Percentiles rank a stretch among this genome's conserved stretches.
phyloP scores from a whole-genome alignment of 176 grass and related monocot genomes.

The Chrysopogon serrulatus region DNA sequence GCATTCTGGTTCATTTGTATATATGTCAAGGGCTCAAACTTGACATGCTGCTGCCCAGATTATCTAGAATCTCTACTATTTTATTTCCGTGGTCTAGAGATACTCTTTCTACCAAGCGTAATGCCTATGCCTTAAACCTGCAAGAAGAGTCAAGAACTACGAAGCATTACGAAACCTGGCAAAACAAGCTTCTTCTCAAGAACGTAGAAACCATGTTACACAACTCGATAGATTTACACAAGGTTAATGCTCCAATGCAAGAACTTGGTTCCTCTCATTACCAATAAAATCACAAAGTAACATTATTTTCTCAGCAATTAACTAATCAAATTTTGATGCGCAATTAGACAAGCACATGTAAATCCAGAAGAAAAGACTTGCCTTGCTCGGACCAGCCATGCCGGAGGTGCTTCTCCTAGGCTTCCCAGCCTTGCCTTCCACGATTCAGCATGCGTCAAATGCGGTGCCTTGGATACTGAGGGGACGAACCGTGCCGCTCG shows the following conservation, averaged over 20 bases:
- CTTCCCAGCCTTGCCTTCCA: slow-evolving; percentile 11
- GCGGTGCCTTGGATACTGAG: slow-evolving; percentile 10
- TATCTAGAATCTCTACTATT: no score
- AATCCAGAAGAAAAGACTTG: slow-evolving; percentile 6
- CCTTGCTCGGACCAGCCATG: slow-evolving; percentile 30
- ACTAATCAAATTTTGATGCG: no score
- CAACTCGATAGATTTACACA: not conserved
- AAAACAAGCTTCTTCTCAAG: not conserved
- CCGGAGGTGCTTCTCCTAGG: slow-evolving; percentile 23
- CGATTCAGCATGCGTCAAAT: no score
- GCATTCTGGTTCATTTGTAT: no score
- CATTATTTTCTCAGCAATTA: not conserved
- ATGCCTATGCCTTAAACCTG: slow-evolving; percentile 33
- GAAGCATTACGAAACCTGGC: not conserved
- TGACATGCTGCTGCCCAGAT: no score
- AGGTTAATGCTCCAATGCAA: not conserved
- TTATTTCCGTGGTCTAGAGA: slow-evolving; percentile 61
- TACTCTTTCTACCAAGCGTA: slow-evolving; percentile 65
- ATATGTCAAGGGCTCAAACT: no score
- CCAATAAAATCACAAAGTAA: no score
- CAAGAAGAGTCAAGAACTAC: not conserved
- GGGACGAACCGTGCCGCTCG: slow-evolving; percentile 11
- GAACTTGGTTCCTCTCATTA: not conserved
- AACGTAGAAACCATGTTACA: not conserved
- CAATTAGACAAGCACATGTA: not conserved